A percentile compares a stretch with the other conserved stretches of the same genome.
These are phyloP conservation scores for Spinacia oleracea DNA, from an alignment of 179 eudicot species.

Conservation along the genomic window DNA sequence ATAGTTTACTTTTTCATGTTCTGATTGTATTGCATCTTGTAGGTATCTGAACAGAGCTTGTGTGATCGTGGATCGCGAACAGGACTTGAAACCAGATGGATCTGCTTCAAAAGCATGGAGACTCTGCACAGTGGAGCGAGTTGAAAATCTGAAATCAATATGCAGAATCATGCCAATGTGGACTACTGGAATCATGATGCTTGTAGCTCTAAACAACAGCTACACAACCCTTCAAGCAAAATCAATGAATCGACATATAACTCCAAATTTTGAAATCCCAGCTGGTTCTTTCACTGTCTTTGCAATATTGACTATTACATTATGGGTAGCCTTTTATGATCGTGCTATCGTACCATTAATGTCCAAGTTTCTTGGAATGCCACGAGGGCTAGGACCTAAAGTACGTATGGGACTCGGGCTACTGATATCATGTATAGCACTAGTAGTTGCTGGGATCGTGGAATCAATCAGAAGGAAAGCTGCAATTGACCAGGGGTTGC, in stretches of 20 bases:
- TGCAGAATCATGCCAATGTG: constrained; percentile 56
- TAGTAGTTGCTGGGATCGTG: constrained; percentile 34
- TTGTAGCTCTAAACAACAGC: constrained; percentile 23
- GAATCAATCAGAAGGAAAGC: constrained; percentile 34
- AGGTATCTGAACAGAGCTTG: constrained; percentile 73
- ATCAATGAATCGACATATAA: constrained; percentile 47
- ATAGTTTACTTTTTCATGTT: too few species aligned
- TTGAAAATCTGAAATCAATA: constrained; percentile 54
- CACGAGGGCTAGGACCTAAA: constrained; percentile 29
- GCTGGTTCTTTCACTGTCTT: constrained; percentile 45
- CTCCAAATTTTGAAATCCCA: constrained; percentile 43
- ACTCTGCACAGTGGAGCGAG: constrained; percentile 57
- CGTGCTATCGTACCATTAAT: constrained; percentile 40
- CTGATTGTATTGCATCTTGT: neutral
- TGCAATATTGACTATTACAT: constrained; percentile 26
- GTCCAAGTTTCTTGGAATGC: constrained; percentile 29
- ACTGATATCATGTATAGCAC: constrained; percentile 28
- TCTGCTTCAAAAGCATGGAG: constrained; percentile 33
- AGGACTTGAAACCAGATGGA: constrained; percentile 38
- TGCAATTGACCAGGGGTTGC: constrained; percentile 20
- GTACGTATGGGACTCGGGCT: constrained; percentile 49
- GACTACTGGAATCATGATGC: constrained; percentile 52
- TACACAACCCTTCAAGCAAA: constrained; percentile 51
- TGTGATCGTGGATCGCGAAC: constrained; percentile 31
- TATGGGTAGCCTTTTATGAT: constrained; percentile 52